phyloP scores from a whole-genome alignment of 2,329 filamentous ascomycete species.

The Didymella arachidicola region DNA sequence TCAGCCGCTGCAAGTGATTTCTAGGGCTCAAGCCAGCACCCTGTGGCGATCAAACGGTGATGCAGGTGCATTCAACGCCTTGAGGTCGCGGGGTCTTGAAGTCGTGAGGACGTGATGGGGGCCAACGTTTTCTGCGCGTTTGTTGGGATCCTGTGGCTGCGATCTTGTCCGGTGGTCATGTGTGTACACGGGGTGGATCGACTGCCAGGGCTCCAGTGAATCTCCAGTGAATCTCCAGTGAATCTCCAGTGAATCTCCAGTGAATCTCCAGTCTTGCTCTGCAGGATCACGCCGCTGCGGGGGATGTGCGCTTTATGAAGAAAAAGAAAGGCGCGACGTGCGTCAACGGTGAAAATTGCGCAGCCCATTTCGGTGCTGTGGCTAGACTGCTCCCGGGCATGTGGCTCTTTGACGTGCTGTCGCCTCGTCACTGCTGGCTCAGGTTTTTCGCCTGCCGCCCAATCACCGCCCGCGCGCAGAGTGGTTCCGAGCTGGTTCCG shows the following conservation, averaged over 20 bases:
- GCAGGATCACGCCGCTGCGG: background rate
- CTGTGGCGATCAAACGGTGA: conserved; percentile 18
- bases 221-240: conserved; percentile 3
- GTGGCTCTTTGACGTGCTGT: conserved; percentile 21
- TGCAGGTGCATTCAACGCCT: conserved; percentile 16
- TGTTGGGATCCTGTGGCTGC: conserved; percentile 9
- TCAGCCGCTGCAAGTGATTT: conserved; percentile 6
- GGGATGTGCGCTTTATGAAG: conserved; percentile 19
- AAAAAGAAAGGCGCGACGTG: conserved; percentile 23
- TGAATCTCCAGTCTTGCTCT: background rate
- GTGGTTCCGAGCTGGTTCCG: conserved; percentile 24
- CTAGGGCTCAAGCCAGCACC: conserved; percentile 20
- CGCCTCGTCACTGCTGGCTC: conserved; percentile 18
- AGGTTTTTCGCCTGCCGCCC: conserved; percentile 24
- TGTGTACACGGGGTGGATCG: conserved; percentile 11
- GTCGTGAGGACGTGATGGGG: background rate
- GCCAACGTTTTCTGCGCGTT: background rate
- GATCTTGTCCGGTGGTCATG: conserved; percentile 13
- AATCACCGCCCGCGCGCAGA: conserved; percentile 25
- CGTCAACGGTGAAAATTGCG: conserved; percentile 19
- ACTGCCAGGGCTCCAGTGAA: conserved; percentile 5
- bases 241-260: too few relatives aligned
- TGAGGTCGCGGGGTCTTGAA: background rate
- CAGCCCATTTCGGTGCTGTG: conserved; percentile 16
- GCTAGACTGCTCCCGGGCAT: conserved; percentile 21